Evolutionary conservation across 169 alveolate species (phyloP).

Genomic region (Plasmodium fragile): DNA sequence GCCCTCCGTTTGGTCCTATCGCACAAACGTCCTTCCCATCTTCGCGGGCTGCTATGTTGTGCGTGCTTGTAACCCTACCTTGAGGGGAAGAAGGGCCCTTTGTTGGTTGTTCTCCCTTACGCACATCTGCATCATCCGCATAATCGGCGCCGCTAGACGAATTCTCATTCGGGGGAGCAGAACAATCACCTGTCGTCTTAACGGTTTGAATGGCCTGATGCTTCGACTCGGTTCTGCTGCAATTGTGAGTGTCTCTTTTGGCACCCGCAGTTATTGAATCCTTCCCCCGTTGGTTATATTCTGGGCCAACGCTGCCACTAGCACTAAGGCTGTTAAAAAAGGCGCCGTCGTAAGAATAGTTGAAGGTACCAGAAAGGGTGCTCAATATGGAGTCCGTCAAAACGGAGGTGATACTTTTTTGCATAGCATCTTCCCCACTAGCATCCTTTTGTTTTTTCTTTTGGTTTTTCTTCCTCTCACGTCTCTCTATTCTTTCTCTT

Average conservation of each 20-base stretch:
- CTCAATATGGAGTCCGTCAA: conserved; percentile 15
- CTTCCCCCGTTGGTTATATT: neutral
- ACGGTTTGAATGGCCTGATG: neutral
- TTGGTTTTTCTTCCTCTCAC: neutral
- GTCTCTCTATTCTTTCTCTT: neutral
- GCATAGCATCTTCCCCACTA: neutral
- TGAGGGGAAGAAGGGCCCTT: neutral
- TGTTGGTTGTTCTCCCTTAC: neutral
- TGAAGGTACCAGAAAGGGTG: conserved; percentile 60
- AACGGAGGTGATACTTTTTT: conserved; percentile 27
- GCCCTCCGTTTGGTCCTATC: neutral
- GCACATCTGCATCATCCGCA: neutral
- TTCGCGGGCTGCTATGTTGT: neutral
- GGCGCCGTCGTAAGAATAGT: conserved; percentile 56
- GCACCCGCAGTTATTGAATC: neutral
- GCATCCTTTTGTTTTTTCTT: neutral
- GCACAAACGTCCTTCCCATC: neutral
- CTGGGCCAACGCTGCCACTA: neutral
- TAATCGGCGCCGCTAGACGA: neutral
- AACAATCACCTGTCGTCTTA: neutral
- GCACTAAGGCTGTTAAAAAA: neutral
- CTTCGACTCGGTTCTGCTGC: neutral
- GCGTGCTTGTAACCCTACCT: neutral
- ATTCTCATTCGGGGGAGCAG: neutral
- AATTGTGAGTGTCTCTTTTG: neutral